Evolutionary conservation across 805 yeast species (phyloP), one percentile per base, ranked within the genome.

Genomic region (Suhomyces prunicola): DNA sequence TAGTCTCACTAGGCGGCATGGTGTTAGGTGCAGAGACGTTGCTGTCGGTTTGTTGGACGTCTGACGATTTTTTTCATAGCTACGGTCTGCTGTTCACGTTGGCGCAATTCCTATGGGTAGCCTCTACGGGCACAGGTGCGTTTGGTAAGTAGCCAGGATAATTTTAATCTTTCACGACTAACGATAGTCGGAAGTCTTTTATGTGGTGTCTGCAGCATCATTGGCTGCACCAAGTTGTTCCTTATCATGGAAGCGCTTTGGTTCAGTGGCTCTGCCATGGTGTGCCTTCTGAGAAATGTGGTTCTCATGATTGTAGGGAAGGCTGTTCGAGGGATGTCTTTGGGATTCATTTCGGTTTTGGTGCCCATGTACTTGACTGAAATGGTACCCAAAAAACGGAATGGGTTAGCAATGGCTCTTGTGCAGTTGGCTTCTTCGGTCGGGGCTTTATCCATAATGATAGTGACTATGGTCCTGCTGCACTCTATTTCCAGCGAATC

Each of bases 361-460:
- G 57, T 66, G 2, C 75, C 75, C 1, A 62, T 71, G 5, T 73
- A 74, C 54, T 55, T 67, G 1, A 57, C 64, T 8, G 78, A 74
- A 50, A 57, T 64, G 2, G 54, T 64, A 12, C 67, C 73, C 2
- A 42, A 54, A 0, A 50, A 58, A 4, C 55, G 60, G 29, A 62
- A 59, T 47, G 71, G 71, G 7, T 52, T 59, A 6, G 50, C 67
- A 0, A 54, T 69, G 19, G 57, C 71, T 2, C 26, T 69, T 4
- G 63, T 65, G 44, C 67, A 65, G 42, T 53, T 66, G 24, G 50
- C 55, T 41, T 53, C 60, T 3, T 57, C 61, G 5, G 2, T 58
- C 8, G 70, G 71, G 1, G 54, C 64, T 2, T 44, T 64, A 9
- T 17, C 51, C 10, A 57, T 60, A 59, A 62, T 55, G 50, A 52